Evolutionary conservation across 768 basidiomycete genomes (phyloP).

Genomic region (Macrolepiota albuminosa): DNA sequence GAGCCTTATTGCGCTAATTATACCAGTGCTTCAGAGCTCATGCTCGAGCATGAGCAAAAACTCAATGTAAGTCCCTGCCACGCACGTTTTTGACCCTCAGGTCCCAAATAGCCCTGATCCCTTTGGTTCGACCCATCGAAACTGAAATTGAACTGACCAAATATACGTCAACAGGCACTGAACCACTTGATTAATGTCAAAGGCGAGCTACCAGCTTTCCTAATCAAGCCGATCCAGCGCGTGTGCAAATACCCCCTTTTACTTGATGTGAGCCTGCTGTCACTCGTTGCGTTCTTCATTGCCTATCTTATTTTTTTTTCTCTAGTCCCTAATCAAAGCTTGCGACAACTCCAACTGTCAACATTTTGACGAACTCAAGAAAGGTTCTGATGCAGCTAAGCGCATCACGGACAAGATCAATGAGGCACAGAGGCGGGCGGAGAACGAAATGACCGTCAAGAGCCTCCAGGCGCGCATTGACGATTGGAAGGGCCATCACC

Average conservation of each 20-base stretch:
- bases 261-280: constrained; percentile 63
- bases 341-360: constrained; percentile 59
- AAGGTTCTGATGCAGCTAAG: constrained; percentile 81
- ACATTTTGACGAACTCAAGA: constrained; percentile 75
- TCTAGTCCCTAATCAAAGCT: constrained; percentile 72
- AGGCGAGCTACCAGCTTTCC: constrained; percentile 90
- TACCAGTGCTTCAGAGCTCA: constrained; percentile 79
- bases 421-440: constrained; percentile 86
- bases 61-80: constrained; percentile 58
- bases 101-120: constrained; percentile 4
- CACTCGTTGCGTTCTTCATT: constrained; percentile 10
- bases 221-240: constrained; percentile 98
- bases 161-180: constrained; percentile 53
- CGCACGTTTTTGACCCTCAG: not conserved
- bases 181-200: constrained; percentile 86
- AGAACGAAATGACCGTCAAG: constrained; percentile 88
- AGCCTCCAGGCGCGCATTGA: constrained; percentile 84
- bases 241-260: constrained; percentile 98
- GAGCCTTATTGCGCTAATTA: constrained; percentile 98
- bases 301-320: constrained; percentile 4
- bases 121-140: not conserved
- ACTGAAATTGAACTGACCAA: constrained; percentile 33
- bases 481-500: constrained; percentile 98
- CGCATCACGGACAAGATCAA: constrained; percentile 95
- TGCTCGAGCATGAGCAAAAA: constrained; percentile 82